Percentiles rank a stretch among this genome's conserved stretches.
Evolutionary conservation across 2,329 filamentous ascomycete genomes (phyloP).

Genomic region (Colletotrichum viniferum): DNA sequence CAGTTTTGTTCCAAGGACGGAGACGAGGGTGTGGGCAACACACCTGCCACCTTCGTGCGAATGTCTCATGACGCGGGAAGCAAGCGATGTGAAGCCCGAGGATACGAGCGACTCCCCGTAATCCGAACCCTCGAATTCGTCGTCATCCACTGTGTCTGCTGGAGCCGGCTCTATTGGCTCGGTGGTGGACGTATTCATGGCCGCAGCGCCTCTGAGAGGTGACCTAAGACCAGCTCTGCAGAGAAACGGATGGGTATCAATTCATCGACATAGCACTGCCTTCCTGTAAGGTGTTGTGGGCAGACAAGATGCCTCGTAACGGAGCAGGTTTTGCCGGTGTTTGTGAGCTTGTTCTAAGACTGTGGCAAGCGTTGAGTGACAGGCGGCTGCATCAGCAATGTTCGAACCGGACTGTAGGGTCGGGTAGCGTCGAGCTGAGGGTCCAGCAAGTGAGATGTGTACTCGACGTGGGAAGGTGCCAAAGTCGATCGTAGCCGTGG

Average conservation of each 20-base stretch:
- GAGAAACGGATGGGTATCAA: not conserved
- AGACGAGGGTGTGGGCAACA: not conserved
- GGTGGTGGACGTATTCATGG: conserved; percentile 9
- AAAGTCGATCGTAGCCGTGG: not conserved
- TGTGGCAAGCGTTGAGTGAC: not conserved
- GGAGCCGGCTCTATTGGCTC: conserved; percentile 20
- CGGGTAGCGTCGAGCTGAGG: not conserved
- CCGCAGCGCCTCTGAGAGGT: not conserved
- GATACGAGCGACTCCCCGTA: conserved; percentile 40
- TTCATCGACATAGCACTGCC: not conserved
- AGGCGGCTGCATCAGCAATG: not conserved
- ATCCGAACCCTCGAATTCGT: conserved; percentile 35
- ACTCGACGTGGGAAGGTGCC: not conserved
- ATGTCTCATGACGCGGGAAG: conserved; percentile 21
- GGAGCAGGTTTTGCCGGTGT: not conserved
- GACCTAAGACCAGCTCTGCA: not conserved
- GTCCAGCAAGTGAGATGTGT: not conserved
- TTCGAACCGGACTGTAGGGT: not conserved
- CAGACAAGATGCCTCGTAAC: not conserved
- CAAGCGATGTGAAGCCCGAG: conserved; percentile 46
- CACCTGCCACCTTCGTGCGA: conserved; percentile 22
- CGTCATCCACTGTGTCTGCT: not conserved
- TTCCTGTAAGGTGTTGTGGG: not conserved
- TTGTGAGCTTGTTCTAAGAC: not conserved
- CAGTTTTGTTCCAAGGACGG: not conserved